phyloP scores from a whole-genome alignment of 139 green algal species.

The Chlamydomonas eustigma region DNA sequence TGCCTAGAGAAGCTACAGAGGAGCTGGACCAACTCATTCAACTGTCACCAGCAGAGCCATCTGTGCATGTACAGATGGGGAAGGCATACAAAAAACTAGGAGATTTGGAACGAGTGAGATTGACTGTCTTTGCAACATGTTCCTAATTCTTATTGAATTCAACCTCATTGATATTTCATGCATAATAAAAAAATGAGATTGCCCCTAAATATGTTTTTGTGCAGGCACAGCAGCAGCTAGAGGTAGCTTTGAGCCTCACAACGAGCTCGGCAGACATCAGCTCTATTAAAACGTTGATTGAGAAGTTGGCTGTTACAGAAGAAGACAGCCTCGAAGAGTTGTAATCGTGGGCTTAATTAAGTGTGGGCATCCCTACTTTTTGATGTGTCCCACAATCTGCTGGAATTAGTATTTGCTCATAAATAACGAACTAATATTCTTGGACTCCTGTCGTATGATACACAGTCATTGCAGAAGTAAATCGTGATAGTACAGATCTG shows the following conservation, averaged over 20 bases:
- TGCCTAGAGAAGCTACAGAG: slow-evolving; percentile 57
- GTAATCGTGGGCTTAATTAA: too few relatives aligned
- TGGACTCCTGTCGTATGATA: too few relatives aligned
- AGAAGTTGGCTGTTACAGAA: slow-evolving; percentile 68
- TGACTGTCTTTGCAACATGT: neutral
- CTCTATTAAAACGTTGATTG: slow-evolving; percentile 86
- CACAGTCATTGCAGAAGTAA: too few relatives aligned
- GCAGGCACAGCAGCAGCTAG: slow-evolving; percentile 31
- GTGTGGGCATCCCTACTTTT: too few relatives aligned
- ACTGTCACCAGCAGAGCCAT: slow-evolving; percentile 78
- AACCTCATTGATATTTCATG: neutral
- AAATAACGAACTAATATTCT: too few relatives aligned
- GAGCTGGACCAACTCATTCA: slow-evolving; percentile 53
- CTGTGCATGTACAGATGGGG: slow-evolving; percentile 88
- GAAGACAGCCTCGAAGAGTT: slow-evolving; percentile 64
- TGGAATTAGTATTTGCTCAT: too few relatives aligned
- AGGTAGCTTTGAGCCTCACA: slow-evolving; percentile 74
- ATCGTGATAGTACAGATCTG: too few relatives aligned
- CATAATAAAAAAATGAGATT: neutral
- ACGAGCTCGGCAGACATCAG: slow-evolving; percentile 67
- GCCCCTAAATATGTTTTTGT: neutral
- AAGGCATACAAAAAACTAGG: slow-evolving; percentile 74
- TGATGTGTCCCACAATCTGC: too few relatives aligned
- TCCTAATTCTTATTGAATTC: neutral
- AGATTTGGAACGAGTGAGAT: slow-evolving; percentile 17